phyloP scores from a whole-genome alignment of 78 protist species.

The Bigelowiella natans region DNA sequence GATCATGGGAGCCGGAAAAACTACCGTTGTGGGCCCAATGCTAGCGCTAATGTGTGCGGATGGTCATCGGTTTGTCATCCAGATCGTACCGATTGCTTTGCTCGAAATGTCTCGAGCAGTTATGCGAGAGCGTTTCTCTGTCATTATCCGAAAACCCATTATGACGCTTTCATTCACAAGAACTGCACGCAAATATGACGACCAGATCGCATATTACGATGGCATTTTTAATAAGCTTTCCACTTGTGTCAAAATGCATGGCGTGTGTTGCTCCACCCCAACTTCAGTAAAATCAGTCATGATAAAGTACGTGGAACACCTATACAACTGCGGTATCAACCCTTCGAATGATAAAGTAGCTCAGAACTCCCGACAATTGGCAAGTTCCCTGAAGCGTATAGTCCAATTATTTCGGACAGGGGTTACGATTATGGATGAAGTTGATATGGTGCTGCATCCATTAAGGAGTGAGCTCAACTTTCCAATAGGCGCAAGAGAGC shows the following conservation, averaged over 20 bases:
- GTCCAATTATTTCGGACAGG: no score
- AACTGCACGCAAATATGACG: no score
- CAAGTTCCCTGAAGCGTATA: no score
- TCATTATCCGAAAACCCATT: conserved; percentile 44
- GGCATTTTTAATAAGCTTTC: no score
- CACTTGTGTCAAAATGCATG: no score
- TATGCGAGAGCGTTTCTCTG: conserved; percentile 33
- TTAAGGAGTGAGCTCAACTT: conserved; percentile 63
- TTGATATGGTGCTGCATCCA: conserved; percentile 67
- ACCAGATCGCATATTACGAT: no score
- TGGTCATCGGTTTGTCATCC: conserved; percentile 17
- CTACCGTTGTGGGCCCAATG: conserved; percentile 59
- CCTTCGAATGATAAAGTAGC: no score
- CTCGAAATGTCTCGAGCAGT: conserved; percentile 34
- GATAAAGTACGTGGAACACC: conserved; percentile 46
- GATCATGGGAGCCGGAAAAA: conserved; percentile 71
- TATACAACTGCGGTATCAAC: no score
- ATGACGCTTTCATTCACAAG: no score
- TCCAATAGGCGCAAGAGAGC: conserved; percentile 53
- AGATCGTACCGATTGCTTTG: conserved; percentile 47
- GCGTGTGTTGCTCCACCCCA: no score
- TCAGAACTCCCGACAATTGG: no score
- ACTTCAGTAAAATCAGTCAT: conserved; percentile 36
- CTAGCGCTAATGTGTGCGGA: conserved; percentile 51
- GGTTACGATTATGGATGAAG: no score